Conservation (phyloP, 352 stramenopile genomes). For the Phytopythium montanum region DNA sequence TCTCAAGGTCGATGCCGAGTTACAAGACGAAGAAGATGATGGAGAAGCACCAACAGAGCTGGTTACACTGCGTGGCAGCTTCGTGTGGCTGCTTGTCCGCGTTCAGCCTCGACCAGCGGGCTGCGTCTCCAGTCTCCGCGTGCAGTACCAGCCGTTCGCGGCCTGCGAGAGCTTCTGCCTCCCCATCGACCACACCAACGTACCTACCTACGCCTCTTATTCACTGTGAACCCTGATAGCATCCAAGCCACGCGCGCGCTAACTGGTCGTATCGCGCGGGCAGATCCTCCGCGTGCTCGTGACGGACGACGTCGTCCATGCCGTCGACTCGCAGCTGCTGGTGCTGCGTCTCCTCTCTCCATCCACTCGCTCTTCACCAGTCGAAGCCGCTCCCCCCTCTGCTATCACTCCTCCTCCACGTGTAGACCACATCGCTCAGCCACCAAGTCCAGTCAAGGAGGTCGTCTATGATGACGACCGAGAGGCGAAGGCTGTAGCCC, state of each 20-base stretch:
- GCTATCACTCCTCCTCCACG: not conserved
- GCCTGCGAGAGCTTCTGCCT: conserved; percentile 49
- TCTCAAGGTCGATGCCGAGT: conserved; percentile 9
- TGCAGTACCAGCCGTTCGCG: conserved; percentile 55
- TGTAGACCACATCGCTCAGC: not conserved
- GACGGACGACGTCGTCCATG: conserved; percentile 43
- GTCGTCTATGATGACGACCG: conserved; percentile 6
- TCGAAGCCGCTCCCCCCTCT: not conserved
- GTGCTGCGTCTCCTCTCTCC: conserved; percentile 39
- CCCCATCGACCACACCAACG: conserved; percentile 52
- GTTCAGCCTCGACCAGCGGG: conserved; percentile 22
- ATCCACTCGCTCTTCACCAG: too few relatives aligned
- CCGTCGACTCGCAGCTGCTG: conserved; percentile 33
- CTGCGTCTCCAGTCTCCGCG: conserved; percentile 13
- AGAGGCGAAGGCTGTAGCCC: not conserved
- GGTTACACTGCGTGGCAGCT: conserved; percentile 23
- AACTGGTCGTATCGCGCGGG: not conserved
- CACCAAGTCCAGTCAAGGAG: not conserved
- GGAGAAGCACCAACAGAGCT: conserved; percentile 12
- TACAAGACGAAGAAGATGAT: conserved; percentile 3
- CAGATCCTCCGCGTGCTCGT: conserved; percentile 52
- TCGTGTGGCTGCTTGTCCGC: conserved; percentile 46
- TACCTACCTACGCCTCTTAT: conserved; percentile 3
- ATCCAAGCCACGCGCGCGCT: not conserved
- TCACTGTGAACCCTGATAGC: not conserved